Conservation (phyloP, 208 protist genomes). For the Acanthamoeba sp. region DNA sequence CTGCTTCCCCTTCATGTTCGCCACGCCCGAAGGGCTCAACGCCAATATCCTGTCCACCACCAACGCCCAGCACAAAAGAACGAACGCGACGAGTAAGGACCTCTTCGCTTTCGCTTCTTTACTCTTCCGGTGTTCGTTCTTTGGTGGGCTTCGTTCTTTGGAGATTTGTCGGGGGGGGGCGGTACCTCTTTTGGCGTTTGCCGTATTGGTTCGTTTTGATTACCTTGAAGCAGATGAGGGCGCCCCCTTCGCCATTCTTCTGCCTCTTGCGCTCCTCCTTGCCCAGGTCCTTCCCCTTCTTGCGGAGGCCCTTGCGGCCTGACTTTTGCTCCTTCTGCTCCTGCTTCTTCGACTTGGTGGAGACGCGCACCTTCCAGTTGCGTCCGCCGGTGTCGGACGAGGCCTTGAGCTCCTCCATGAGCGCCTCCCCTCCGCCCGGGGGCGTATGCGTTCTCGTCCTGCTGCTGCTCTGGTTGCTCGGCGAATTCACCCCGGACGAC, state of each 20-base stretch:
- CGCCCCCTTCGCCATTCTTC: conserved; percentile 50
- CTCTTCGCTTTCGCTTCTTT: not conserved
- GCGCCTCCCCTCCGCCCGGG: not conserved
- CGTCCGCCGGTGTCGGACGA: not conserved
- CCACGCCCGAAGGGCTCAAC: conserved; percentile 27
- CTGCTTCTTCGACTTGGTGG: conserved; percentile 32
- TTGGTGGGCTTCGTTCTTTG: not conserved
- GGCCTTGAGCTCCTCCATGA: not conserved
- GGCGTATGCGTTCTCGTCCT: not conserved
- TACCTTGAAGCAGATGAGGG: conserved; percentile 63
- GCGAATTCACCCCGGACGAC: not conserved
- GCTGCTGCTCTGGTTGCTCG: not conserved
- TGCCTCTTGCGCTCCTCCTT: conserved; percentile 53
- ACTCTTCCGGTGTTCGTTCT: not conserved
- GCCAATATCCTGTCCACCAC: conserved; percentile 26
- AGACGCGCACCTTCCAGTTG: conserved; percentile 33
- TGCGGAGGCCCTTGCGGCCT: conserved; percentile 44
- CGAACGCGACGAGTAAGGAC: too few relatives aligned
- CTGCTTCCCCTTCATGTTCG: conserved; percentile 74
- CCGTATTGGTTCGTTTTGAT: conserved; percentile 70
- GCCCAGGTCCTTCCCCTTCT: conserved; percentile 35
- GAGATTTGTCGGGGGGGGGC: not conserved
- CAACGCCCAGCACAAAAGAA: not conserved
- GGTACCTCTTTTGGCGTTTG: conserved; percentile 62
- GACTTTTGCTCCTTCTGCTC: conserved; percentile 60